phyloP scores from a whole-genome alignment of 805 yeast genomes.

The Myxozyma mucilagina region DNA sequence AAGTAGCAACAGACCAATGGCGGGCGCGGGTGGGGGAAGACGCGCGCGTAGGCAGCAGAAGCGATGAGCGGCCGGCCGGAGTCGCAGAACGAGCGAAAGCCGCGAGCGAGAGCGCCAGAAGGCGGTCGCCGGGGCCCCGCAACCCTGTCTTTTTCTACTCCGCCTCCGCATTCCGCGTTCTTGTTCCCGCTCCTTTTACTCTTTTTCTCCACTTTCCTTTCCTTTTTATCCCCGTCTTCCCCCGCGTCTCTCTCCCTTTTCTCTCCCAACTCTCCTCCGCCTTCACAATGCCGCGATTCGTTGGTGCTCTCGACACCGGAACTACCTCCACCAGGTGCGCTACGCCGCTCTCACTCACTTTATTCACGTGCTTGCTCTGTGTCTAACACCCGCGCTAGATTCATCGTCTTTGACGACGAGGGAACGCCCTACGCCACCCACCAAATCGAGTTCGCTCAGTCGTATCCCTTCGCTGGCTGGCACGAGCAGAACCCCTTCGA shows the following conservation, averaged over 20 bases:
- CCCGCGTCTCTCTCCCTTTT: background rate
- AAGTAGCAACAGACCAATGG: no score
- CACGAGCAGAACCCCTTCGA: slow-evolving; percentile 89
- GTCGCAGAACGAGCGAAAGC: background rate
- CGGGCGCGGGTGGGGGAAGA: slow-evolving; percentile 1
- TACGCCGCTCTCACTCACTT: background rate
- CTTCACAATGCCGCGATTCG: slow-evolving; percentile 14
- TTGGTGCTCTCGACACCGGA: slow-evolving; percentile 32
- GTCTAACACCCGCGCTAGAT: slow-evolving; percentile 81
- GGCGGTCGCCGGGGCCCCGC: slow-evolving; percentile 18
- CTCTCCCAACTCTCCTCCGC: background rate
- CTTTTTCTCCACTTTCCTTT: background rate
- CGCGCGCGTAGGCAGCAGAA: no score
- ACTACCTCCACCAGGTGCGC: slow-evolving; percentile 30
- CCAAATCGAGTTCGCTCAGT: slow-evolving; percentile 77
- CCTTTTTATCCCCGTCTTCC: background rate
- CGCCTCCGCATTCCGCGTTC: background rate
- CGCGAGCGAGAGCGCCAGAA: no score
- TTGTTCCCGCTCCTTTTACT: background rate
- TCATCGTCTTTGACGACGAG: slow-evolving; percentile 68
- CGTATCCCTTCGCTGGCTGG: slow-evolving; percentile 57
- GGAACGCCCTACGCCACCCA: slow-evolving; percentile 84
- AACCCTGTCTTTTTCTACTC: background rate
- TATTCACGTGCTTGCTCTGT: background rate
- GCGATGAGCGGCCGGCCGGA: background rate